Evolutionary conservation across 345 rosid genomes (phyloP), one percentile per base, ranked within the genome.

Genomic region (Populus tremula): DNA sequence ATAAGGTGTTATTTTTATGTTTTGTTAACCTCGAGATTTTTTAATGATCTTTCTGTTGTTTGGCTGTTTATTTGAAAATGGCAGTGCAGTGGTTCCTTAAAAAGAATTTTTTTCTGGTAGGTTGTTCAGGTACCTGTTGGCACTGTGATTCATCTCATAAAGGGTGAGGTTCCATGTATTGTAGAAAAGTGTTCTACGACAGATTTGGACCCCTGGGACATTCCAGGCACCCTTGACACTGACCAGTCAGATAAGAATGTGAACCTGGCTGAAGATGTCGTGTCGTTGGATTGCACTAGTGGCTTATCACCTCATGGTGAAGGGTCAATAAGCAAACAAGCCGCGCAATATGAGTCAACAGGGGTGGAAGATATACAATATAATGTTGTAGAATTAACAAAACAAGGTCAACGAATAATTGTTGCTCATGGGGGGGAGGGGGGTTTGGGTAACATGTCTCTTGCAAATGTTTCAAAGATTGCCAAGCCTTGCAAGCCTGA

Each of bases 201-300:
- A 73, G 87, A 83, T 81, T 80, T 87, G 79, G 96, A 93, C 85
- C 99, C 98, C 3, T 95, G 98, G 98, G 99, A 95, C 25, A 91
- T 91, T 87, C 98, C 96, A 1, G 98, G 98, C 21, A 78, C 84
- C 38, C 87, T 95, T 54, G 91, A 70, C 70, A 79, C 78, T 25
- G 85, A 84, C 67, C 80, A 84, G 56, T 78, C 83, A 41, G 78
- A 75, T 17, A 54, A 73, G 70, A 83, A 71, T 27, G 61, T 29
- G 25, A 68, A 18, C 45, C 35, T 64, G 36, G 68, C 43, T 50
- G 85, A 83, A 61, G 84, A 87, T 73, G 78, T 39, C 12, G 78
- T 76, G 70, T 65, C 85, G 20, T 33, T 18, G 16, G 33, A 27
- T 9, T 23, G 67, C 25, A 29, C 31, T 2, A 12, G 14, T 63